phyloP scores from a whole-genome alignment of 148 eudicot species.

The Silene latifolia region DNA sequence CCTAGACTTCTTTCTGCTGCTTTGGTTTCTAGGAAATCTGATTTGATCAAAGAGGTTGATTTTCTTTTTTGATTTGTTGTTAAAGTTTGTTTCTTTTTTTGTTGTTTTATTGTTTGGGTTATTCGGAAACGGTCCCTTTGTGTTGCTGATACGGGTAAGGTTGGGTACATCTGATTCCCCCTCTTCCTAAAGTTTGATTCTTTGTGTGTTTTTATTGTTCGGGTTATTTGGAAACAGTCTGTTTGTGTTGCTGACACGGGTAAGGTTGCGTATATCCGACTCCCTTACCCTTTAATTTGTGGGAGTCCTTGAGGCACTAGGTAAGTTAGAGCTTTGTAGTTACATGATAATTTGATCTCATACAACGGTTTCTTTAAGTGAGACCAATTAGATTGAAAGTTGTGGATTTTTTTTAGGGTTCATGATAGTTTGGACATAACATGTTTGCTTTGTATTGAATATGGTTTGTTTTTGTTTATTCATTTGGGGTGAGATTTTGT shows the following conservation, averaged over 20 bases:
- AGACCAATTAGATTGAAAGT: background rate
- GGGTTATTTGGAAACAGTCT: background rate
- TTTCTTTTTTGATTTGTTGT: background rate
- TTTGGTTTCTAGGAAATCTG: conserved; percentile 52
- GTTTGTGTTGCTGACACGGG: no score
- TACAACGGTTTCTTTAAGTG: no score
- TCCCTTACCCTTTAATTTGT: no score
- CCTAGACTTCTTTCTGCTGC: conserved; percentile 89
- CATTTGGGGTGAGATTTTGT: background rate
- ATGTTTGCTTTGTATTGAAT: background rate
- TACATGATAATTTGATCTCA: no score
- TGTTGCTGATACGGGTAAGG: background rate
- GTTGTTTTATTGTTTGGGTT: no score
- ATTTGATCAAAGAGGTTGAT: conserved; percentile 56
- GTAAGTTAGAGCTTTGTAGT: no score
- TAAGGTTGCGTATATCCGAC: no score
- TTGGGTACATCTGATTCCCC: no score
- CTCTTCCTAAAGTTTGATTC: background rate
- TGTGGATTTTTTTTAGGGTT: conserved; percentile 1
- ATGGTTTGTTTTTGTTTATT: conserved; percentile 10
- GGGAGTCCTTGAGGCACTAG: no score
- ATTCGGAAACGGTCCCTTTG: no score
- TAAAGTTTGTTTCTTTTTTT: conserved; percentile 4
- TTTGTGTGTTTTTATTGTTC: background rate
- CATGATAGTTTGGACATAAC: background rate